These are phyloP conservation scores for Ceratobasidium sp. DNA, from an alignment of 1,284 basidiomycete species.

Conservation along the genomic window DNA sequence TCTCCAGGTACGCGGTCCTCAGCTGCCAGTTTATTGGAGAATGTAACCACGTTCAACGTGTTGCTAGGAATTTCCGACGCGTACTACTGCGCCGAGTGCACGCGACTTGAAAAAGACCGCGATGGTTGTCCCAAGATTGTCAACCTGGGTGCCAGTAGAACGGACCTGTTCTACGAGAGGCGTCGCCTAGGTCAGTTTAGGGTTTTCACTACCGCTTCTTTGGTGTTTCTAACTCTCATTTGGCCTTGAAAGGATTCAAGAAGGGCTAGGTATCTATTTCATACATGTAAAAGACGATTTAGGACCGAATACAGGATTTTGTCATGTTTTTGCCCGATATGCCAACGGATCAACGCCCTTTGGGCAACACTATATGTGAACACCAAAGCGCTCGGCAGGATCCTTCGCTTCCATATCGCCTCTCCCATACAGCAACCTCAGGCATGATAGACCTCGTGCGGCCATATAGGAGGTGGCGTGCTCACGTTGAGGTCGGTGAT, in stretches of 20 bases:
- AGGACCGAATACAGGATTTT: not conserved
- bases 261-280: constrained; percentile 61
- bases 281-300: not conserved
- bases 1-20: constrained; percentile 72
- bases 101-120: constrained; percentile 93
- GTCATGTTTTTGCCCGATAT: not conserved
- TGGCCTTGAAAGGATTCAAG: constrained; percentile 66
- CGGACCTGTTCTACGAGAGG: constrained; percentile 88
- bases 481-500: constrained; percentile 35
- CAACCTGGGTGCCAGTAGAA: constrained; percentile 89
- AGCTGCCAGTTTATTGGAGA: not conserved
- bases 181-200: constrained; percentile 68
- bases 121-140: constrained; percentile 99
- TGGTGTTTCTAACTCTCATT: constrained; percentile 16
- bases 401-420: not conserved
- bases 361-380: not conserved
- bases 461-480: constrained; percentile 37
- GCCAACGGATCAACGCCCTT: not conserved
- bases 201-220: not conserved
- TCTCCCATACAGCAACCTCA: not conserved
- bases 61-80: constrained; percentile 89
- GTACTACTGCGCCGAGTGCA: constrained; percentile 97
- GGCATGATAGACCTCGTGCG: constrained; percentile 33
- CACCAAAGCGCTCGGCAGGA: not conserved
- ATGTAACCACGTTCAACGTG: not conserved